Evolutionary conservation across 1,139 yeast species (phyloP), one percentile per base, ranked within the genome.

Genomic region (Pichia sp.): DNA sequence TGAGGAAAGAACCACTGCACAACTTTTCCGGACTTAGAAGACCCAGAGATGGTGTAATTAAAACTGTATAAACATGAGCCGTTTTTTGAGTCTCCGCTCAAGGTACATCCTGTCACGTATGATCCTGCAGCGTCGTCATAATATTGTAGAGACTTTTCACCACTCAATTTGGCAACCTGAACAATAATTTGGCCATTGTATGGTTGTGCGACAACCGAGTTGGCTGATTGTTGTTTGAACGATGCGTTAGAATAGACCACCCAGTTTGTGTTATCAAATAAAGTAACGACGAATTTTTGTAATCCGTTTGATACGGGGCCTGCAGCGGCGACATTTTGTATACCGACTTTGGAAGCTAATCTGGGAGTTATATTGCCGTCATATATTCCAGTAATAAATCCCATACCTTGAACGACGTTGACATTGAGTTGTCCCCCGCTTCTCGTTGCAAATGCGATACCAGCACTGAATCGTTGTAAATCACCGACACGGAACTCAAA

Each of bases 381-480:
- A 57, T 85, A 85, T 3, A 82, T 71, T 1, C 86, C 84, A 4
- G 88, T 80, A 13, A 83, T 69, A 55, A 84, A 80, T 0, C 91
- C 91, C 86, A 83, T 83, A 16, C 95, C 95, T 63, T 78, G 82
- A 8, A 82, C 74, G 54, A 75, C 58, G 12, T 82, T 78, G 3
- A 59, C 48, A 2, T 48, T 41, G 48, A 66, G 46, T 6, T 47
- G 28, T 6, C 62, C 61, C 4, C 62, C 60, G 4, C 50, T 54
- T 13, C 46, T 34, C 6, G 51, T 48, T 8, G 47, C 44, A 40
- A 64, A 61, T 31, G 48, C 48, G 10, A 62, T 18, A 2, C 66
- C 66, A 44, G 64, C 60, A 39, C 66, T 62, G 48, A 66, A 66
- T 42, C 69, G 58, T 34, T 60, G 60, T 37, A 65, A 60, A 41